A percentile compares a stretch with the other conserved stretches of the same genome.
Evolutionary conservation across 805 yeast species (phyloP).

Genomic region (Lipomyces spencermartinsiae): DNA sequence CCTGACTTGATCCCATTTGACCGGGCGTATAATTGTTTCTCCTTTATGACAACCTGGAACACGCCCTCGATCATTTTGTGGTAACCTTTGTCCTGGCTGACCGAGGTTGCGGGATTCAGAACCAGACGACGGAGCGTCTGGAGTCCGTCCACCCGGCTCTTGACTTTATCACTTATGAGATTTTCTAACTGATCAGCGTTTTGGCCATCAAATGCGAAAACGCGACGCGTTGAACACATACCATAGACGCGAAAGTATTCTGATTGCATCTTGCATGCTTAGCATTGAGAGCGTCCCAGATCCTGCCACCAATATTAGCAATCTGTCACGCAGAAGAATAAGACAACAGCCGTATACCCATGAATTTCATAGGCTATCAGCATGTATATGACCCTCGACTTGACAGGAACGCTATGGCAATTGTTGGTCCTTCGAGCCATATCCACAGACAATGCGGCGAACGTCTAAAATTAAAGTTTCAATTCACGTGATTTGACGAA

Average conservation of each 20-base stretch:
- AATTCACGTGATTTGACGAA: no score
- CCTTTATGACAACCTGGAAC: slow-evolving; percentile 28
- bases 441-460: no score
- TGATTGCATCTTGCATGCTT: background rate
- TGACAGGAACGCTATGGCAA: no score
- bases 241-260: slow-evolving; percentile 5
- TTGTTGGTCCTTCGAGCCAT: no score
- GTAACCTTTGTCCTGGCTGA: slow-evolving; percentile 27
- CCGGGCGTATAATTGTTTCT: slow-evolving; percentile 19
- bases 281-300: background rate
- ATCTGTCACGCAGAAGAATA: background rate
- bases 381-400: background rate
- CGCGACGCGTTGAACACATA: background rate
- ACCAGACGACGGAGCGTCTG: slow-evolving; percentile 16
- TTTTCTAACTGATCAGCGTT: slow-evolving; percentile 12
- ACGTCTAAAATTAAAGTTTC: no score
- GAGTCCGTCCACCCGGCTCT: slow-evolving; percentile 34
- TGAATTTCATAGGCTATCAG: background rate
- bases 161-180: slow-evolving; percentile 31
- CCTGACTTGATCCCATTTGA: slow-evolving; percentile 10
- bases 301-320: background rate
- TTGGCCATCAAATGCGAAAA: background rate
- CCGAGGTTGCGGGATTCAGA: slow-evolving; percentile 16
- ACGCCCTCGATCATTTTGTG: slow-evolving; percentile 32
- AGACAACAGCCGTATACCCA: background rate